Evolutionary conservation across 192 early-diverging fungal species (phyloP).

Genomic region (Coemansia umbellata): DNA sequence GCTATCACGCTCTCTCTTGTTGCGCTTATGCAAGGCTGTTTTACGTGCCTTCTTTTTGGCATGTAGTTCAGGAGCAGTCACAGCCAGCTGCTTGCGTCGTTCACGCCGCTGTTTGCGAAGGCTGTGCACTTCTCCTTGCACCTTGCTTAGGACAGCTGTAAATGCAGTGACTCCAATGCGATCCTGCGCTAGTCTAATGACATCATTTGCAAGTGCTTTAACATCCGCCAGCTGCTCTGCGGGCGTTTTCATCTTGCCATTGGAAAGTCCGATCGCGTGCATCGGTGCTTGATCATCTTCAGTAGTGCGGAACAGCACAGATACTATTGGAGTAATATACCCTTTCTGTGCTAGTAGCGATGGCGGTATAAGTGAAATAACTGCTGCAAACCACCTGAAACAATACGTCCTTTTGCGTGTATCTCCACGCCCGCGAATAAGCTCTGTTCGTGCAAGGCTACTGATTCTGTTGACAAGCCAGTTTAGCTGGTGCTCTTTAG

Average conservation of each 20-base stretch:
- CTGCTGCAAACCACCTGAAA: constrained; percentile 93
- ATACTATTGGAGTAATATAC: constrained; percentile 69
- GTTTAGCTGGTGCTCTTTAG: constrained; percentile 27
- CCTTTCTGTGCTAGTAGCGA: constrained; percentile 52
- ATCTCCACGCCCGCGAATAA: constrained; percentile 30
- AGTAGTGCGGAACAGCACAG: constrained; percentile 76
- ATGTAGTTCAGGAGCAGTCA: constrained; percentile 66
- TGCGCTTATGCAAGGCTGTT: constrained; percentile 66
- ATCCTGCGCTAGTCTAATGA: constrained; percentile 70
- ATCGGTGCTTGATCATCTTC: constrained; percentile 52
- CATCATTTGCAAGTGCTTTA: constrained; percentile 73
- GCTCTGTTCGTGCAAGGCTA: constrained; percentile 37
- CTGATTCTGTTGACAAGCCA: constrained; percentile 49
- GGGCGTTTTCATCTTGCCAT: constrained; percentile 15
- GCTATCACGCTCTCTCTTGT: constrained; percentile 65
- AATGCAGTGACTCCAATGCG: constrained; percentile 72
- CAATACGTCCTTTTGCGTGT: constrained; percentile 63
- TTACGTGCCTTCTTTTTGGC: constrained; percentile 68
- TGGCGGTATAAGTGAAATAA: constrained; percentile 62
- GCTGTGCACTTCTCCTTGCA: constrained; percentile 60
- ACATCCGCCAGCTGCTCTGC: constrained; percentile 59
- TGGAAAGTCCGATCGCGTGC: not conserved
- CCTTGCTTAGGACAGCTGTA: constrained; percentile 60
- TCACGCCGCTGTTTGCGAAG: constrained; percentile 63
- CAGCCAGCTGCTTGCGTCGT: constrained; percentile 55